Conservation (phyloP, 1,139 yeast species). For the Nadsonia starkeyi-henricii region DNA sequence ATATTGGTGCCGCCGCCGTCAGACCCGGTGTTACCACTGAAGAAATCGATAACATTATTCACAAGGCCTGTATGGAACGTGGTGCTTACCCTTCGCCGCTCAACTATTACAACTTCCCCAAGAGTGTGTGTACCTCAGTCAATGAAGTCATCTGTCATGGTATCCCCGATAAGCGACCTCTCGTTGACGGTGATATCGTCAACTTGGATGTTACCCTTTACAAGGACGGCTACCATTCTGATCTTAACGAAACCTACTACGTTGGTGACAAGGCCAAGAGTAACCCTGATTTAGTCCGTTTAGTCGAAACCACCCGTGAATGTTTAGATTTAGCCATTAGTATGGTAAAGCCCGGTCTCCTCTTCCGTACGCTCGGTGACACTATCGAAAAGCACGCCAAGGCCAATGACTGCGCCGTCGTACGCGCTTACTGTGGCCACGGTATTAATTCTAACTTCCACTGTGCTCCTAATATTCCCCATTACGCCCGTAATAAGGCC, state of each 20-base stretch:
- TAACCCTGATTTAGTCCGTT: conserved; percentile 63
- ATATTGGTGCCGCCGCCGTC: conserved; percentile 69
- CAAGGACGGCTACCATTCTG: conserved; percentile 85
- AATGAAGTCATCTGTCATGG: conserved; percentile 97
- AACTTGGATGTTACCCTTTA: conserved; percentile 81
- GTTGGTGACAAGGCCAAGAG: conserved; percentile 80
- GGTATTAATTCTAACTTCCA: conserved; percentile 85
- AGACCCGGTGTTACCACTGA: conserved; percentile 90
- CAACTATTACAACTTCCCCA: conserved; percentile 89
- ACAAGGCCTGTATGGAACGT: conserved; percentile 76
- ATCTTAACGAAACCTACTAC: conserved; percentile 90
- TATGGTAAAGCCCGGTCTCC: conserved; percentile 80
- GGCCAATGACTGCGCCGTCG: conserved; percentile 69
- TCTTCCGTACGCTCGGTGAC: conserved; percentile 80
- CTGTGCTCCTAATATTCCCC: conserved; percentile 87
- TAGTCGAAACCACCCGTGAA: conserved; percentile 92
- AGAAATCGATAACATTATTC: conserved; percentile 75
- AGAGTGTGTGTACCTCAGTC: conserved; percentile 82
- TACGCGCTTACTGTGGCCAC: conserved; percentile 86
- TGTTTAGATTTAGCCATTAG: conserved; percentile 72
- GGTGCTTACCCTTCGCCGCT: conserved; percentile 91
- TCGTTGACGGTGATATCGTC: conserved; percentile 88
- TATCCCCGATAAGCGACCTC: conserved; percentile 75
- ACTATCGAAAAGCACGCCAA: conserved; percentile 79
- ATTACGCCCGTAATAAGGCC: conserved; percentile 83